Evolutionary conservation across 306 rosid species (phyloP).

Genomic region (Cicer arietinum): DNA sequence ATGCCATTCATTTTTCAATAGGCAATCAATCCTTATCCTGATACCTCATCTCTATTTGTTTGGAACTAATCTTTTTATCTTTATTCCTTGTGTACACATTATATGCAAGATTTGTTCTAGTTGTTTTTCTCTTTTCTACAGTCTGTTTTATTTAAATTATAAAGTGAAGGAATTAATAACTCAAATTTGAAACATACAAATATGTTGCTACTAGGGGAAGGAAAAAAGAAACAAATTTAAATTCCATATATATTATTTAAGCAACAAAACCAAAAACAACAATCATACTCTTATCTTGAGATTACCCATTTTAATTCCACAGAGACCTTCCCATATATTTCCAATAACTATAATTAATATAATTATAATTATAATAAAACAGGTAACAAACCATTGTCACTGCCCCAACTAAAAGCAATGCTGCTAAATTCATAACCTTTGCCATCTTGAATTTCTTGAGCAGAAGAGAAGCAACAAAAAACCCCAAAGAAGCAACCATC

Average conservation of each 20-base stretch:
- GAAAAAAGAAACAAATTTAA: not conserved
- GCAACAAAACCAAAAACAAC: not conserved
- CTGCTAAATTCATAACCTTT: conserved; percentile 35
- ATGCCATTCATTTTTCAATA: not conserved
- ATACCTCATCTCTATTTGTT: too few species aligned
- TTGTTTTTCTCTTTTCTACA: too few species aligned
- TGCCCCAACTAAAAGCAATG: conserved; percentile 21
- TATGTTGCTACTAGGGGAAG: not conserved
- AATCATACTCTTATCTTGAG: not conserved
- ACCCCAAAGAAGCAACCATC: conserved; percentile 16
- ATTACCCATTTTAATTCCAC: conserved; percentile 37
- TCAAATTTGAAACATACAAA: not conserved
- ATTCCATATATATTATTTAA: not conserved
- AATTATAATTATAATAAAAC: conserved; percentile 16
- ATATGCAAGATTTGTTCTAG: too few species aligned
- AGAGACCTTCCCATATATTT: conserved; percentile 22
- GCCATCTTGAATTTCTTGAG: conserved; percentile 38
- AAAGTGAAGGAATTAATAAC: not conserved
- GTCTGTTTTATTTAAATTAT: too few species aligned
- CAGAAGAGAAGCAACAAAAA: conserved; percentile 24
- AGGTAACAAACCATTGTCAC: conserved; percentile 25
- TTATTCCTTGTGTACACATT: too few species aligned
- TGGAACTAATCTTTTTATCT: too few species aligned
- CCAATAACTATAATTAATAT: conserved; percentile 23
- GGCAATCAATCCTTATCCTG: not conserved